Conservation (phyloP, 1,284 basidiomycete species). For the Porphyrellus sp. region DNA sequence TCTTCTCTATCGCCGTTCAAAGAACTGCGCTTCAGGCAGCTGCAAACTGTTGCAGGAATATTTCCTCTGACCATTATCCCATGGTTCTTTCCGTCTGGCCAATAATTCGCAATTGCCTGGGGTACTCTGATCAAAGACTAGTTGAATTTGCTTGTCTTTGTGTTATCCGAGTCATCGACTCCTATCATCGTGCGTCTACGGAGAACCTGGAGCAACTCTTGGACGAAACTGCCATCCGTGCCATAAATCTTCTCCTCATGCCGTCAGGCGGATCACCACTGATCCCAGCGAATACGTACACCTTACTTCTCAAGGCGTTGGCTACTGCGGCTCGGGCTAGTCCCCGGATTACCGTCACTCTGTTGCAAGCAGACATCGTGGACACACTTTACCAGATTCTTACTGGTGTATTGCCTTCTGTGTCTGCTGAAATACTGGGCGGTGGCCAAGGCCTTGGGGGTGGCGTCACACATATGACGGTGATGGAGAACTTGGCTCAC, state of each 20-base stretch:
- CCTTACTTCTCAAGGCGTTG: slow-evolving; percentile 81
- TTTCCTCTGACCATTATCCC: slow-evolving; percentile 80
- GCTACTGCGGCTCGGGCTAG: slow-evolving; percentile 84
- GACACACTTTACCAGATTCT: slow-evolving; percentile 90
- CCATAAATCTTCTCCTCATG: slow-evolving; percentile 80
- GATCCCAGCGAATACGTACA: slow-evolving; percentile 84
- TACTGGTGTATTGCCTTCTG: slow-evolving; percentile 83
- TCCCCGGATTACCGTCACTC: slow-evolving; percentile 77
- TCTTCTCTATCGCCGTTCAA: slow-evolving; percentile 95
- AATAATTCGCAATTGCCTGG: slow-evolving; percentile 86
- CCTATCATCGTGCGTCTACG: slow-evolving; percentile 79
- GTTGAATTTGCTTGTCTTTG: slow-evolving; percentile 93
- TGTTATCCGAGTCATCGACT: slow-evolving; percentile 88
- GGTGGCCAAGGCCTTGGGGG: slow-evolving; percentile 74
- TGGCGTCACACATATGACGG: slow-evolving; percentile 90
- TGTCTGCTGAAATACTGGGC: slow-evolving; percentile 56
- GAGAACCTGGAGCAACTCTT: slow-evolving; percentile 86
- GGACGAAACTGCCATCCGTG: slow-evolving; percentile 77
- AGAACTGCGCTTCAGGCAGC: slow-evolving; percentile 94
- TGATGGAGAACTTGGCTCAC: slow-evolving; percentile 96
- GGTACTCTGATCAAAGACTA: slow-evolving; percentile 88
- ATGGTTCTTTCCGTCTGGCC: slow-evolving; percentile 90
- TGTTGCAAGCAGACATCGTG: slow-evolving; percentile 88
- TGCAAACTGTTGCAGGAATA: slow-evolving; percentile 90
- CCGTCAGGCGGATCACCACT: slow-evolving; percentile 85